Percentiles rank a stretch among this genome's conserved stretches.
Conservation (phyloP, 2,329 filamentous ascomycete species). For the Cytospora piceicola region DNA sequence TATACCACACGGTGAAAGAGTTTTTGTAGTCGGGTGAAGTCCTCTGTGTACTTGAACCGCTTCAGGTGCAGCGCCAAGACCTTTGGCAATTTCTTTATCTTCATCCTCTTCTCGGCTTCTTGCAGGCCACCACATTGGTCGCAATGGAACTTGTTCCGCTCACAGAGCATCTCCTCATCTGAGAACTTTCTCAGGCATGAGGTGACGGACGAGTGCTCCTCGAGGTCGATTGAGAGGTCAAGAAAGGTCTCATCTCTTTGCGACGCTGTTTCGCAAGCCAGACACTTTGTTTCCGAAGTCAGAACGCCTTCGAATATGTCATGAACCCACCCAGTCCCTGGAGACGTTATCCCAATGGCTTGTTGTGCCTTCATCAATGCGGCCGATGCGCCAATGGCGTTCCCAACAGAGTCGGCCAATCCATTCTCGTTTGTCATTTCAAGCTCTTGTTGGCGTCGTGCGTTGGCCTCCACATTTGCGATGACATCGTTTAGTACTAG, state of each 20-base stretch:
- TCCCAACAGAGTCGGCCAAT: conserved; percentile 56
- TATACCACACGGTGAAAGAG: conserved; percentile 97
- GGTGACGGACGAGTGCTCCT: conserved; percentile 94
- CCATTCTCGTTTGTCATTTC: conserved; percentile 48
- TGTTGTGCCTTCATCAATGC: conserved; percentile 37
- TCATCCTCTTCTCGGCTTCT: conserved; percentile 99
- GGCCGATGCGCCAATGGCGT: conserved; percentile 44
- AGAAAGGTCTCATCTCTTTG: conserved; percentile 95
- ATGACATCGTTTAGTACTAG: conserved; percentile 95
- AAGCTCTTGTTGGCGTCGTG: conserved; percentile 63
- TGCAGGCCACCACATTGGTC: conserved; percentile 95
- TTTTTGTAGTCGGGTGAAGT: conserved; percentile 90
- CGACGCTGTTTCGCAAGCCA: conserved; percentile 95
- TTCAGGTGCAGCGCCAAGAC: conserved; percentile 93
- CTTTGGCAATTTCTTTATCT: conserved; percentile 91
- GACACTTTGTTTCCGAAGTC: conserved; percentile 93
- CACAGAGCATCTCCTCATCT: conserved; percentile 96
- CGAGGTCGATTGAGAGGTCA: conserved; percentile 92
- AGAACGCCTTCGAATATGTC: conserved; percentile 94
- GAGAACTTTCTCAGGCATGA: conserved; percentile 96
- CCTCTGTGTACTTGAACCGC: conserved; percentile 97
- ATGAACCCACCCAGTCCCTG: conserved; percentile 87
- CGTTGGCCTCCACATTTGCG: conserved; percentile 87
- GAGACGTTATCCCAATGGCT: conserved; percentile 53
- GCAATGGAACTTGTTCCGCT: conserved; percentile 98